phyloP scores from a whole-genome alignment of 2,329 filamentous ascomycete species.

The Aulographum hederae region DNA sequence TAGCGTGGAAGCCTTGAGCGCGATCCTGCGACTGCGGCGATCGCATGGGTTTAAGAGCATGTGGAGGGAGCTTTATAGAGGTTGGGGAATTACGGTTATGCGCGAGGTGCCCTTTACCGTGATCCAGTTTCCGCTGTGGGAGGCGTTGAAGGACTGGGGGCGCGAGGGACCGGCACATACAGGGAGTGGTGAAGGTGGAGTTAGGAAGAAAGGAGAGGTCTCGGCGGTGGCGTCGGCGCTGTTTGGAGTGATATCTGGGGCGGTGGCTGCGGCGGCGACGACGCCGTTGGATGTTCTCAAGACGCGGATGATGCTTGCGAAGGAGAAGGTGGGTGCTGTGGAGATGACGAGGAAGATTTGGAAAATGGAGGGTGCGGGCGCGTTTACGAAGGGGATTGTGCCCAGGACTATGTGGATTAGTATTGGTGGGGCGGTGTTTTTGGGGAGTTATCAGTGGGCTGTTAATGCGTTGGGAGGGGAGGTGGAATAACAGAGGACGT shows the following conservation, averaged over 20 bases:
- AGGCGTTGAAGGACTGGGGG: conserved; percentile 65
- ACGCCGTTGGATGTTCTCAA: conserved; percentile 94
- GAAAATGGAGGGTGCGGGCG: conserved; percentile 39
- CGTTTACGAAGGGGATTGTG: conserved; percentile 60
- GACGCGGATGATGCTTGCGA: conserved; percentile 85
- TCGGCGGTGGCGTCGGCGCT: conserved; percentile 63
- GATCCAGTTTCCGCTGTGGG: conserved; percentile 95
- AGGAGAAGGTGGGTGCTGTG: conserved; percentile 41
- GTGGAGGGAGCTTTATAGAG: conserved; percentile 72
- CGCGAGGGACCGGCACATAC: conserved; percentile 14
- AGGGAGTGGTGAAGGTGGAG: conserved; percentile 20
- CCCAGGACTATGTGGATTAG: conserved; percentile 91
- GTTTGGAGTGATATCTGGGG: conserved; percentile 70
- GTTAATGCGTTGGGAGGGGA: conserved; percentile 49
- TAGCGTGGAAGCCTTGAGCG: conserved; percentile 45
- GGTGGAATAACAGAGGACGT: too few relatives aligned
- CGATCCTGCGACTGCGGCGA: conserved; percentile 37
- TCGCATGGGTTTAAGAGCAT: conserved; percentile 34
- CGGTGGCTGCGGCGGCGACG: conserved; percentile 69
- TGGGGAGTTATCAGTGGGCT: conserved; percentile 83
- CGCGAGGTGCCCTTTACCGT: conserved; percentile 95
- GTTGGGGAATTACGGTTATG: conserved; percentile 83
- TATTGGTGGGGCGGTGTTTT: conserved; percentile 80
- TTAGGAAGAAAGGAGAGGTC: conserved; percentile 23
- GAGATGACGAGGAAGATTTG: conserved; percentile 47